phyloP scores from a whole-genome alignment of 2,329 filamentous ascomycete species.

The Xylariaceae sp. region DNA sequence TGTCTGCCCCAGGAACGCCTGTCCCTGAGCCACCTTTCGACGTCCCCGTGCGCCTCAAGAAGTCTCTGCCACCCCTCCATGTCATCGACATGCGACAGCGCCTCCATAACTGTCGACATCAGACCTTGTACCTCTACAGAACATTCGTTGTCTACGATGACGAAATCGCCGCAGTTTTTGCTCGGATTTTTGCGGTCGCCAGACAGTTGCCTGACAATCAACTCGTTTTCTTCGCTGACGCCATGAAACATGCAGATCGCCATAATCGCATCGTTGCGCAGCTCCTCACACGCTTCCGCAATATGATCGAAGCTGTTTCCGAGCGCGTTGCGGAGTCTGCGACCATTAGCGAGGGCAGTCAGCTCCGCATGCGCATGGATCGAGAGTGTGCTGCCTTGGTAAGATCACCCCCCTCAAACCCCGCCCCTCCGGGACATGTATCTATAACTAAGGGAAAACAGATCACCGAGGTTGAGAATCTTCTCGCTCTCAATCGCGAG shows the following conservation, averaged over 20 bases:
- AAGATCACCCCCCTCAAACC: conserved; percentile 11
- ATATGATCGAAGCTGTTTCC: conserved; percentile 38
- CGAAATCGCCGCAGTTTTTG: background rate
- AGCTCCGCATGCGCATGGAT: conserved; percentile 39
- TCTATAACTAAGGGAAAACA: conserved; percentile 15
- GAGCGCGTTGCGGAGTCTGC: conserved; percentile 32
- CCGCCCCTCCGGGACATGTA: background rate
- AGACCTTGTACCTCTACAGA: background rate
- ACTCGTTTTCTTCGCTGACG: conserved; percentile 3
- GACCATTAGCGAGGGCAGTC: conserved; percentile 35
- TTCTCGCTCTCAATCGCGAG: conserved; percentile 44
- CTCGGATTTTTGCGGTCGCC: background rate
- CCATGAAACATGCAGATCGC: conserved; percentile 35
- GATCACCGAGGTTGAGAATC: conserved; percentile 41
- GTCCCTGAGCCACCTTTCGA: no score
- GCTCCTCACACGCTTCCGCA: conserved; percentile 42
- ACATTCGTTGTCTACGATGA: background rate
- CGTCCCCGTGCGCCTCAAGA: no score
- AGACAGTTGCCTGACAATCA: background rate
- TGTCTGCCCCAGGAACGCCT: no score
- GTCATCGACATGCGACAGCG: no score
- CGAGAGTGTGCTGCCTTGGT: conserved; percentile 36
- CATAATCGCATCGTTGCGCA: conserved; percentile 42
- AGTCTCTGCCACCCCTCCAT: no score
- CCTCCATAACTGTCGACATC: no score